Base-by-base conservation (phyloP, 2,329 filamentous ascomycete genomes). In the Fusarium guadeloupense region DNA sequence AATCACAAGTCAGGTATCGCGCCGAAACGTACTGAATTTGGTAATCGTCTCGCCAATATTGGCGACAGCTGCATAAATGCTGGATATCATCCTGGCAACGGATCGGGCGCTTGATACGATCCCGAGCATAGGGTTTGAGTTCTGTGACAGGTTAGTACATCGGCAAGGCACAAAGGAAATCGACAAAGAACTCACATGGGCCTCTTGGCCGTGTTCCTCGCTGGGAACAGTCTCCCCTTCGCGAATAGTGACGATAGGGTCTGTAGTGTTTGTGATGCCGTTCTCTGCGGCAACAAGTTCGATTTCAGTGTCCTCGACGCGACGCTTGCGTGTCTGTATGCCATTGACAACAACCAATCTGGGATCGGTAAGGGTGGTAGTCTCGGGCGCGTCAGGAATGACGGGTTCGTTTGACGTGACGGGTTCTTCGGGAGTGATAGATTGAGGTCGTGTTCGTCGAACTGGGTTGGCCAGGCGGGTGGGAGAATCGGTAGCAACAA, bases 61-160 rank as follows among this genome's bases (percentile, higher is more conserved):
- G 30, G 69, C 57, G 20, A 74, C 43, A 26, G 68, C 69, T 23
- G 67, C 59, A 37, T 62, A 60, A 47, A 73, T 41, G 37, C 49
- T 64, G 38, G 66, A 60, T 61, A 74, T 72, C 69, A 74, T 74
- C 68, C 66, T 66, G 65, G 64, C 49, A 46, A 72, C 42, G 55
- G 59, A 64, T 62, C 58, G 57, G 51, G 63, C 38, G 23, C 68
- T 38, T 6, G 34, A 38, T 30, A 42, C 33, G 38, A 58, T 46
- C 39, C 45, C 60, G 40, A 60, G 67, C 72, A 74, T 72, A 40
- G 52, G 59, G 39, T 54, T 49, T 39, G 54, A 41, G n/a, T 43
- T 30, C 64, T 68, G 34, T 17, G 9, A n/a, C 28, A 38, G 45
- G 41, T 61, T 37, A 60, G 31, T 12, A 21, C 19, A 20, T 5